A percentile compares a stretch with the other conserved stretches of the same genome.
These are phyloP conservation scores for Hypoxylon fragiforme DNA, from an alignment of 495 filamentous ascomycete genomes.

Conservation along the genomic window DNA sequence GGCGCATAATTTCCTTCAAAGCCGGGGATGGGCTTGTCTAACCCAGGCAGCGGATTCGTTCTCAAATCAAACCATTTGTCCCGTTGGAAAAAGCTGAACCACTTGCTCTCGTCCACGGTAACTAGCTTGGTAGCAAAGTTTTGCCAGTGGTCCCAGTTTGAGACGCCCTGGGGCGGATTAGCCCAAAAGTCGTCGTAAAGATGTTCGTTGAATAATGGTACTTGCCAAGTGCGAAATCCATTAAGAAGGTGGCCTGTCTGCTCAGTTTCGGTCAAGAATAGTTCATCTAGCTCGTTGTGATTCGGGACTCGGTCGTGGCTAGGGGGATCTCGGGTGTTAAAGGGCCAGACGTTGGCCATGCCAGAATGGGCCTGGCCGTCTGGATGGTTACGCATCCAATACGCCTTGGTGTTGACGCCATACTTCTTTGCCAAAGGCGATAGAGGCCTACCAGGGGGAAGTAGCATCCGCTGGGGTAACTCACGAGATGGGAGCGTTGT, in stretches of 20 bases:
- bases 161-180: too few species aligned
- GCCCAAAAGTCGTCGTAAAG: too few species aligned
- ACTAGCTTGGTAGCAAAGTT: not conserved
- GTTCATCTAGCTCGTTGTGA: too few species aligned
- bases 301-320: too few species aligned
- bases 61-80: conserved; percentile 6
- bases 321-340: too few species aligned
- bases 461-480: too few species aligned
- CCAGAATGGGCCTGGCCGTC: conserved; percentile 9
- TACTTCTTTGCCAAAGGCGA: not conserved
- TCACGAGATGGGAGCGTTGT: too few species aligned
- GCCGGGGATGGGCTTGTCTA: conserved; percentile 3
- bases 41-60: not conserved
- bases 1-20: not conserved
- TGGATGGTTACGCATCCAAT: not conserved
- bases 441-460: not conserved
- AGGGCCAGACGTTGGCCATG: too few species aligned
- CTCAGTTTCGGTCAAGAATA: not conserved
- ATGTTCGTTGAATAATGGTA: not conserved
- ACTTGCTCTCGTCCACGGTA: not conserved
- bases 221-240: not conserved
- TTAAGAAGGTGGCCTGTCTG: not conserved
- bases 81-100: conserved; percentile 4
- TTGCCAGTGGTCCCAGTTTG: conserved; percentile 3
- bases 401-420: not conserved